Percentiles rank a stretch among this genome's conserved stretches.
phyloP scores from a whole-genome alignment of 805 yeast genomes.

The Spathaspora hagerdaliae region DNA sequence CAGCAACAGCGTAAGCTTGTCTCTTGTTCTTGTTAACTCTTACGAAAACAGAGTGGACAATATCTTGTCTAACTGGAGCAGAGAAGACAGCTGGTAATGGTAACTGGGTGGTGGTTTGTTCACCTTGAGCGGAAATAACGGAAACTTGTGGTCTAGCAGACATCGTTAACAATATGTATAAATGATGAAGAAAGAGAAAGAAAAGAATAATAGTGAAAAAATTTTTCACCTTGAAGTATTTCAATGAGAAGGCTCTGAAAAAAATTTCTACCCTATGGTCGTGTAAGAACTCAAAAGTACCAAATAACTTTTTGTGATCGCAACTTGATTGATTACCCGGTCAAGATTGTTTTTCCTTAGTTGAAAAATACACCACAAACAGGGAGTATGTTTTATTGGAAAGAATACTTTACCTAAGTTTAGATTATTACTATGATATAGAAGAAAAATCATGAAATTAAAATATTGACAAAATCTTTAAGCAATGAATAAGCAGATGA shows the following conservation, averaged over 20 bases:
- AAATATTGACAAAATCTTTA: no score
- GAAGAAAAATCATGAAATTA: no score
- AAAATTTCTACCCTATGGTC: not conserved
- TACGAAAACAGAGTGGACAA: conserved; percentile 98
- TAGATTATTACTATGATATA: no score
- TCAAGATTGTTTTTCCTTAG: no score
- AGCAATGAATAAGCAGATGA: no score
- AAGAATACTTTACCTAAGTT: no score
- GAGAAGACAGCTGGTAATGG: conserved; percentile 98
- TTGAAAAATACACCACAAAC: no score
- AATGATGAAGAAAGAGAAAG: conserved; percentile 16
- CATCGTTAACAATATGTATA: conserved; percentile 30
- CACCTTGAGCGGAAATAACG: conserved; percentile 86
- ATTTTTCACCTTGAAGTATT: conserved; percentile 8
- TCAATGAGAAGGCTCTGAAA: not conserved
- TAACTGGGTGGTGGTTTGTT: conserved; percentile 75
- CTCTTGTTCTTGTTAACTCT: conserved; percentile 99
- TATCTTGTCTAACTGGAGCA: conserved; percentile 99
- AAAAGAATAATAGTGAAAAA: conserved; percentile 10
- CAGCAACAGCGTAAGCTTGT: conserved; percentile 99
- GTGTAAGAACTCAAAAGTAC: not conserved
- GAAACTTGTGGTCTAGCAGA: conserved; percentile 92
- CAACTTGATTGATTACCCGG: no score
- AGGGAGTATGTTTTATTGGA: no score
- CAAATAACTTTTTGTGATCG: not conserved